A percentile compares a stretch with the other conserved stretches of the same genome.
phyloP scores from a whole-genome alignment of 192 early-diverging fungal species.

The Backusella mclennaniae region DNA sequence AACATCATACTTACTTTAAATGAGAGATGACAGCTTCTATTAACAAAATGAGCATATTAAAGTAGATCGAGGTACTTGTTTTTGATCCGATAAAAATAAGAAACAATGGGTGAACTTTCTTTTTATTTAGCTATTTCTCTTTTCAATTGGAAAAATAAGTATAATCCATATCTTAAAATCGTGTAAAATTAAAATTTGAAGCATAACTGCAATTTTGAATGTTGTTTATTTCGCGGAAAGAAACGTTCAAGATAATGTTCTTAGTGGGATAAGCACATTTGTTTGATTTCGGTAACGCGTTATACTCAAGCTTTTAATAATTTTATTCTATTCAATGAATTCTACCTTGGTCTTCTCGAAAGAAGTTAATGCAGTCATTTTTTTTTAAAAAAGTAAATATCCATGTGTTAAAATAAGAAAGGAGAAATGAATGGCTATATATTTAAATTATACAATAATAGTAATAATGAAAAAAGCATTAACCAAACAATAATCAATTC shows the following conservation, averaged over 20 bases:
- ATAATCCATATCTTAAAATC: not conserved
- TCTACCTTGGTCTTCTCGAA: not conserved
- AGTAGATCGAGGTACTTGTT: not conserved
- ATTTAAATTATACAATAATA: not conserved
- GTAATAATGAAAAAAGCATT: not conserved
- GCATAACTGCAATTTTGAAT: not conserved
- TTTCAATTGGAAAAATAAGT: not conserved
- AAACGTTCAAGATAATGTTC: not conserved
- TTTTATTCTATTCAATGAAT: not conserved
- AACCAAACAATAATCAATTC: not conserved
- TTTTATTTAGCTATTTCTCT: not conserved
- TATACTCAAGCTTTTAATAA: not conserved
- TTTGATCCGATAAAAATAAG: not conserved
- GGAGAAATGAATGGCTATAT: not conserved
- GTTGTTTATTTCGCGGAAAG: not conserved
- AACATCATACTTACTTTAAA: not conserved
- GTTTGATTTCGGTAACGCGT: not conserved
- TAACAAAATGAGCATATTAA: not conserved
- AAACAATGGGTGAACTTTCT: not conserved
- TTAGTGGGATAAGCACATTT: not conserved
- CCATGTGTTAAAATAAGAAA: not conserved
- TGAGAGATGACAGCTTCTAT: not conserved
- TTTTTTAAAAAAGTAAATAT: not conserved
- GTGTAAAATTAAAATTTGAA: not conserved
- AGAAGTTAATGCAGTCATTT: not conserved